phyloP scores from a whole-genome alignment of 306 rosid genomes.

The Dryas alaskensis region DNA sequence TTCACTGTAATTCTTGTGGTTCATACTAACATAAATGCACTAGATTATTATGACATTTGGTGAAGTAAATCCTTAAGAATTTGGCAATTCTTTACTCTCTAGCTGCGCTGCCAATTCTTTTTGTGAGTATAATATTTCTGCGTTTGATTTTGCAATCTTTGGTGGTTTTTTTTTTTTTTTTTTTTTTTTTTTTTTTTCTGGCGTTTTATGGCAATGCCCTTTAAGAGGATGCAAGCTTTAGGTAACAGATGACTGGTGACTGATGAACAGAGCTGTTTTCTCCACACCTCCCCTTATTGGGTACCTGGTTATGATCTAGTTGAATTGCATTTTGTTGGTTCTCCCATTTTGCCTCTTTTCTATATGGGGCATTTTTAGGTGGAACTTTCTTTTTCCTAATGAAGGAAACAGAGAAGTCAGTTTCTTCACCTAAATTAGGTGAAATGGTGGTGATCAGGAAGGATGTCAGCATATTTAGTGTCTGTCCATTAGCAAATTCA shows the following conservation, averaged over 20 bases:
- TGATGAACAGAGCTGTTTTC: neutral
- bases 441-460: constrained; percentile 1
- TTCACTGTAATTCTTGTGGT: neutral
- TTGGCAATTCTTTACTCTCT: neutral
- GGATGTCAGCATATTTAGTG: neutral
- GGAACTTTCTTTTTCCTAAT: neutral
- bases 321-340: neutral
- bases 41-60: neutral
- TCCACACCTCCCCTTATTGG: neutral
- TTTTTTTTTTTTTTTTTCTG: neutral
- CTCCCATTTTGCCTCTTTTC: neutral
- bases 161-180: neutral
- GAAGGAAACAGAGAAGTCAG: neutral
- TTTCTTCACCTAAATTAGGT: constrained; percentile 15
- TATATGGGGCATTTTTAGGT: constrained; percentile 3
- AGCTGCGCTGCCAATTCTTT: no score
- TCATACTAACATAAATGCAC: neutral
- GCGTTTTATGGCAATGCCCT: neutral
- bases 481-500: neutral
- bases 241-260: neutral
- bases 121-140: neutral
- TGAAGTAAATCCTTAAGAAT: neutral
- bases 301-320: neutral
- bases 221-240: neutral
- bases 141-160: neutral